Conservation (phyloP, 2,329 filamentous ascomycete species). For the Fusarium sp. region DNA sequence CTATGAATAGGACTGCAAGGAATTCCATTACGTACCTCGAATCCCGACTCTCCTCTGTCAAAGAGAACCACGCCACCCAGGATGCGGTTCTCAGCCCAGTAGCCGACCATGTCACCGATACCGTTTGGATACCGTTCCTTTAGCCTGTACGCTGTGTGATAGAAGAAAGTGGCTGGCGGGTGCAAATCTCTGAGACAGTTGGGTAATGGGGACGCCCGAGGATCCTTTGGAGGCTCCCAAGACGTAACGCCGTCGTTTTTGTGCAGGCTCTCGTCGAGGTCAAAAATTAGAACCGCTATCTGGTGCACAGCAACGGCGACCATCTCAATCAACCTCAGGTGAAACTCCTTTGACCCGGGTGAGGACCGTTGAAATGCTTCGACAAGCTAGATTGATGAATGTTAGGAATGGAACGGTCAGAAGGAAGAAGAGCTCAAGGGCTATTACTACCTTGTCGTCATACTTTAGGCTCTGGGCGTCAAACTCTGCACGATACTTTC, state of each 20-base stretch:
- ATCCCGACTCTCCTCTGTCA: slow-evolving; percentile 17
- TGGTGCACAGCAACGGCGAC: slow-evolving; percentile 18
- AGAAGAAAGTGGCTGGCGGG: slow-evolving; percentile 16
- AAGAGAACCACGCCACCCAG: slow-evolving; percentile 25
- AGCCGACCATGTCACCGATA: slow-evolving; percentile 22
- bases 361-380: slow-evolving; percentile 14
- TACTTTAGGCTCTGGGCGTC: slow-evolving; percentile 7
- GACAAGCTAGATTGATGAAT: slow-evolving; percentile 10
- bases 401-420: slow-evolving; percentile 3
- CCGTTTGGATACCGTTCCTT: slow-evolving; percentile 17
- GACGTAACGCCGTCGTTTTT: slow-evolving; percentile 12
- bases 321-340: slow-evolving; percentile 19
- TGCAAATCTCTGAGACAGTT: slow-evolving; percentile 6
- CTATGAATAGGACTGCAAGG: neutral
- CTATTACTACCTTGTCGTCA: slow-evolving; percentile 10
- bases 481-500: slow-evolving; percentile 8
- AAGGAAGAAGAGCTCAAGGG: neutral
- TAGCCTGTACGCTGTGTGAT: slow-evolving; percentile 3
- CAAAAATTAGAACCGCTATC: slow-evolving; percentile 15
- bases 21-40: slow-evolving; percentile 9
- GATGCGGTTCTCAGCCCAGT: slow-evolving; percentile 27
- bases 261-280: slow-evolving; percentile 18
- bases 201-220: slow-evolving; percentile 7
- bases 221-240: slow-evolving; percentile 16
- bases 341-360: slow-evolving; percentile 12